A percentile compares a stretch with the other conserved stretches of the same genome.
Evolutionary conservation across 1,139 yeast species (phyloP).

Genomic region (Pichia sp.): DNA sequence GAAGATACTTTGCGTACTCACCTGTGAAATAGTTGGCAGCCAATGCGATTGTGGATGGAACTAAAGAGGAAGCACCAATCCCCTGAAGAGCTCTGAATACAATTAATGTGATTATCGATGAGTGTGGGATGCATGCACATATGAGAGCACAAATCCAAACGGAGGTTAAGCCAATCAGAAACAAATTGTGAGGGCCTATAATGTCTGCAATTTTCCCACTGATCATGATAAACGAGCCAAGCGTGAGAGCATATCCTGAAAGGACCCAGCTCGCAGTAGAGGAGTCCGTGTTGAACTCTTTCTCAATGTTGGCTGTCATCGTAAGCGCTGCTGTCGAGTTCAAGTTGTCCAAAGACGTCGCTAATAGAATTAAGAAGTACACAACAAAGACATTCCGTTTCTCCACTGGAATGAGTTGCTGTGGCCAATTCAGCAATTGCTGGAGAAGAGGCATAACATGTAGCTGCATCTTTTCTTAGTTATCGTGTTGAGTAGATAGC

Average conservation of each 20-base stretch:
- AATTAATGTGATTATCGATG: slow-evolving; percentile 32
- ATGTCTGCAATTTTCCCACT: slow-evolving; percentile 38
- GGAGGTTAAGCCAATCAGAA: slow-evolving; percentile 21
- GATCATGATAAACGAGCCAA: slow-evolving; percentile 36
- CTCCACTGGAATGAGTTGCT: slow-evolving; percentile 20
- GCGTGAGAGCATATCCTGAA: slow-evolving; percentile 37
- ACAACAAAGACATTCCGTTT: slow-evolving; percentile 20
- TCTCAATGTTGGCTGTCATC: slow-evolving; percentile 25
- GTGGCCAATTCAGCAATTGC: not conserved
- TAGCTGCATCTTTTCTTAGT: not conserved
- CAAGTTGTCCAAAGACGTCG: slow-evolving; percentile 29
- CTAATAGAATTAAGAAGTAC: slow-evolving; percentile 19
- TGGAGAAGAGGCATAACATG: no score
- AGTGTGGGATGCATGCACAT: slow-evolving; percentile 29
- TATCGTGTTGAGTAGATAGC: not conserved
- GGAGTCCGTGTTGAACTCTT: slow-evolving; percentile 26
- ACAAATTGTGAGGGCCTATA: slow-evolving; percentile 34
- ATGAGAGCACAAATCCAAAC: slow-evolving; percentile 32
- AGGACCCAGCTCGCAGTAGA: slow-evolving; percentile 35
- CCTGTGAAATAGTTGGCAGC: slow-evolving; percentile 33
- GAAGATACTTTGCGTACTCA: slow-evolving; percentile 18
- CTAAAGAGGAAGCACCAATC: slow-evolving; percentile 34
- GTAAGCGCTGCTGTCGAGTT: slow-evolving; percentile 32
- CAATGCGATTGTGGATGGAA: slow-evolving; percentile 34
- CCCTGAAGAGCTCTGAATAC: slow-evolving; percentile 39